Percentiles rank a stretch among this genome's conserved stretches.
Evolutionary conservation across 108 stramenopile genomes (phyloP).

Genomic region (Skeletonema marinoi): DNA sequence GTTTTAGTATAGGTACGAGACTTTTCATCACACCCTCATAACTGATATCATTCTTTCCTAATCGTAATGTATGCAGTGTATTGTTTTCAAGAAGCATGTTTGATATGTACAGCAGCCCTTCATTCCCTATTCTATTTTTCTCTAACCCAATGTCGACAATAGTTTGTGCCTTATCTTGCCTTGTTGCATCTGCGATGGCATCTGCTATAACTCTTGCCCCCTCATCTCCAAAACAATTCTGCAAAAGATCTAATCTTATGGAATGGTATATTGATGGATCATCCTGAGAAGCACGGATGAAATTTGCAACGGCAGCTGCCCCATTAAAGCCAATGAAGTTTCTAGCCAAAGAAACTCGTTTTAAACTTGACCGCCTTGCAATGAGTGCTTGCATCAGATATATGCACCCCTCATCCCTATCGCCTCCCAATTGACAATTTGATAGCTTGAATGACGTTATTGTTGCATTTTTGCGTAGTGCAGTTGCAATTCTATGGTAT

Average conservation of each 20-base stretch:
- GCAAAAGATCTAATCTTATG: conserved; percentile 14
- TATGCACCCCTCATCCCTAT: conserved; percentile 7
- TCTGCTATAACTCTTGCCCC: conserved; percentile 15
- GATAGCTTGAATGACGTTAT: conserved; percentile 15
- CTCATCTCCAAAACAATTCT: conserved; percentile 18
- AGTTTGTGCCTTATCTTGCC: background rate
- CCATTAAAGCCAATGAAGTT: conserved; percentile 22
- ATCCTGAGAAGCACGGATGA: background rate
- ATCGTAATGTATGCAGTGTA: conserved; percentile 14
- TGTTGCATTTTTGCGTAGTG: conserved; percentile 16
- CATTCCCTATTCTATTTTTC: conserved; percentile 13
- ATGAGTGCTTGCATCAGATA: conserved; percentile 17
- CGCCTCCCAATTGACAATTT: background rate
- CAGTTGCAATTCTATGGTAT: conserved; percentile 4
- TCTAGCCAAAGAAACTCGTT: conserved; percentile 24
- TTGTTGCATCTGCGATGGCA: conserved; percentile 9
- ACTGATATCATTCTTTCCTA: conserved; percentile 18
- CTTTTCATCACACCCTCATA: background rate
- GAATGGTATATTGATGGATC: background rate
- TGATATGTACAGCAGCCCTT: conserved; percentile 9
- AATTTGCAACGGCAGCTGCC: conserved; percentile 11
- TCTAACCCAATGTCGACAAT: conserved; percentile 26
- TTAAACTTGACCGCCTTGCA: conserved; percentile 10
- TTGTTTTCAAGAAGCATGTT: conserved; percentile 16
- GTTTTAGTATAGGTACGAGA: conserved; percentile 11